Evolutionary conservation across 345 rosid genomes (phyloP), one percentile per base, ranked within the genome.

Genomic region (Camelina neglecta): DNA sequence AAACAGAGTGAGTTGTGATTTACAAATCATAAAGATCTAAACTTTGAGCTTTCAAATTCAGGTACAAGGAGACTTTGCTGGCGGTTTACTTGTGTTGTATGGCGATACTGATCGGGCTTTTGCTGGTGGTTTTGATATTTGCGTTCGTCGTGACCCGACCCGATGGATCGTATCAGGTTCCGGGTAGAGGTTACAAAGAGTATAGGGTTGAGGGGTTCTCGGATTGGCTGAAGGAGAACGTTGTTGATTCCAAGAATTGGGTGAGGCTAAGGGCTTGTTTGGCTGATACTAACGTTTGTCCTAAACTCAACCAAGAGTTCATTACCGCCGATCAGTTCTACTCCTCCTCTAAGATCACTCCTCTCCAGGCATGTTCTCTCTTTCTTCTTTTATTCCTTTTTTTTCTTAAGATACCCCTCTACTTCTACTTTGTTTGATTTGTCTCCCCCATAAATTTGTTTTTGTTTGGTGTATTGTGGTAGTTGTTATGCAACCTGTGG

Each of bases 1-100:
- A 38, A 51, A 67, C 51, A 69, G 24, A 39, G 60, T 13, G 35
- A 23, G 1, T 9, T 36, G 2, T 11, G 2, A 62, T 2, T 23
- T 42, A 21, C 36, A 24, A 12, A 50, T 31, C 21, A 42, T 10
- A 64, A 65, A 66, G 58, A 66, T 50, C 47, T 50, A 1, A 65
- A 47, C 18, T 49, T 65, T 45, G 36, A 45, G 38, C 21, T 63
- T 13, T 47, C 20, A 11, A 39, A 23, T 56, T 63, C 33, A 77
- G 80, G 75, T 90, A 91, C 83, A 90, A 88, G 77, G 93, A 91
- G 69, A 86, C 93, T 13, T 86, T 93, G 20, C 62, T 93, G 4
- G 98, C 96, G 20, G 81, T 93, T 79, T 93, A 93, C 67, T 91
- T 93, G 38, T 91, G 95, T 44, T 85, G 87, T 69, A 93, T 91